phyloP scores from a whole-genome alignment of 2,329 filamentous ascomycete species.

The Bretziella fagacearum region DNA sequence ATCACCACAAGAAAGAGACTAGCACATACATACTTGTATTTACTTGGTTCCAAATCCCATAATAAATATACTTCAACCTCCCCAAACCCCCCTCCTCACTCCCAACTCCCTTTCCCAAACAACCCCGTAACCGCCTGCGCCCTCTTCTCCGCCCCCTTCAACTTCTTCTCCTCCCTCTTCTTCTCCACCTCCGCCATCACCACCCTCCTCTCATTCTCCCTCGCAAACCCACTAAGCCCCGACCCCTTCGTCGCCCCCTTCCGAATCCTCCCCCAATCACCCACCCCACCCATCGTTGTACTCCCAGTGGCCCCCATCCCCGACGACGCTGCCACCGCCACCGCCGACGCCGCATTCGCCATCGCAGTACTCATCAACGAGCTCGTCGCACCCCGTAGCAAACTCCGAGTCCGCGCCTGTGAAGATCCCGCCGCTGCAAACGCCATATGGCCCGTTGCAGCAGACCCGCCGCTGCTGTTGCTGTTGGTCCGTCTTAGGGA shows the following conservation, averaged over 20 bases:
- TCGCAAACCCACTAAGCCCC: conserved; percentile 42
- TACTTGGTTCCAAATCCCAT: not conserved
- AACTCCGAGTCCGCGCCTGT: conserved; percentile 43
- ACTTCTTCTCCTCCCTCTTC: conserved; percentile 40
- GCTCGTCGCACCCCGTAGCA: conserved; percentile 56
- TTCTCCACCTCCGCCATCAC: conserved; percentile 39
- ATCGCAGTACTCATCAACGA: conserved; percentile 29
- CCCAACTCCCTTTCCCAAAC: conserved; percentile 39
- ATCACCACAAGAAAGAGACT: no score
- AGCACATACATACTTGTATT: no score
- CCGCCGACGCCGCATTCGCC: conserved; percentile 17
- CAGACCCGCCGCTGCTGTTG: conserved; percentile 7
- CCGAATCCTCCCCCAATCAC: conserved; percentile 34
- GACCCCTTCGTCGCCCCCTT: conserved; percentile 43
- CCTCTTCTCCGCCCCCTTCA: conserved; percentile 39
- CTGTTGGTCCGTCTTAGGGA: conserved; percentile 40
- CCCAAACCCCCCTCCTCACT: conserved; percentile 20
- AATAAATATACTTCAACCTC: not conserved
- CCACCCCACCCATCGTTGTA: conserved; percentile 18
- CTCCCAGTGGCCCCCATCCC: conserved; percentile 7
- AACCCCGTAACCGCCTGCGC: conserved; percentile 40
- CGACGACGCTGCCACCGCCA: not conserved
- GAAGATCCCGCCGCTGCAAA: conserved; percentile 32
- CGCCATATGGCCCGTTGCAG: conserved; percentile 31
- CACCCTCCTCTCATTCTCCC: conserved; percentile 40